Percentiles rank a stretch among this genome's conserved stretches.
These are phyloP conservation scores for Cyclostephanos tholiformis DNA, from an alignment of 108 stramenopile genomes.

Conservation along the genomic window DNA sequence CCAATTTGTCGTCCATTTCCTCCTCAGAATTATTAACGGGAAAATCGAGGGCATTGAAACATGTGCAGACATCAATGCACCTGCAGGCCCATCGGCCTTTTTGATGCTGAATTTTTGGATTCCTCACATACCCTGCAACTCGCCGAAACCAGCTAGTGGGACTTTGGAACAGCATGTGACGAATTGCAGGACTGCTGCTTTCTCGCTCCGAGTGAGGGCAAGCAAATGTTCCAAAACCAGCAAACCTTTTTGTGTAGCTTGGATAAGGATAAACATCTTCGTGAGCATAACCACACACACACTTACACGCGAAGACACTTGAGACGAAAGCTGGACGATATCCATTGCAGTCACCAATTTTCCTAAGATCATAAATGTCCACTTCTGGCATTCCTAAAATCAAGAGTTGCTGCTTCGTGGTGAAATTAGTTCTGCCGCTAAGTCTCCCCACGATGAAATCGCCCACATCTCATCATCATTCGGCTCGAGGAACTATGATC, in stretches of 20 bases:
- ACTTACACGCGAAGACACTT: neutral
- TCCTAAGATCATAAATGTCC: constrained; percentile 89
- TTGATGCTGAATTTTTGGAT: constrained; percentile 95
- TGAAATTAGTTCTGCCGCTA: constrained; percentile 80
- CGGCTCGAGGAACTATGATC: neutral
- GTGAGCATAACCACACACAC: neutral
- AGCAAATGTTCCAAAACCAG: constrained; percentile 98
- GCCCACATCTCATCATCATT: constrained; percentile 61
- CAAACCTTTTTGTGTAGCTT: constrained; percentile 57
- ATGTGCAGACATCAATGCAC: constrained; percentile 94
- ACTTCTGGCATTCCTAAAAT: constrained; percentile 98
- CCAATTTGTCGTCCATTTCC: constrained; percentile 89
- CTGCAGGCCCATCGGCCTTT: constrained; percentile 69
- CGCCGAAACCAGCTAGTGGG: constrained; percentile 94
- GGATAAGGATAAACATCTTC: neutral
- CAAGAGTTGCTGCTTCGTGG: constrained; percentile 82
- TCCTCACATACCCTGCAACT: constrained; percentile 96
- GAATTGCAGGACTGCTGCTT: constrained; percentile 94
- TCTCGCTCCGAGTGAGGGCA: constrained; percentile 84
- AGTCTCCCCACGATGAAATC: constrained; percentile 46
- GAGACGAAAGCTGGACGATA: constrained; percentile 62
- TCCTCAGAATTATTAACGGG: constrained; percentile 88
- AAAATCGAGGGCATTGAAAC: constrained; percentile 96
- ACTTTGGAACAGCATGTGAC: constrained; percentile 95
- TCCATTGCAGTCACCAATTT: constrained; percentile 92